Conservation (phyloP, 2,329 filamentous ascomycete species). For the Fonsecaea pedrosoi region DNA sequence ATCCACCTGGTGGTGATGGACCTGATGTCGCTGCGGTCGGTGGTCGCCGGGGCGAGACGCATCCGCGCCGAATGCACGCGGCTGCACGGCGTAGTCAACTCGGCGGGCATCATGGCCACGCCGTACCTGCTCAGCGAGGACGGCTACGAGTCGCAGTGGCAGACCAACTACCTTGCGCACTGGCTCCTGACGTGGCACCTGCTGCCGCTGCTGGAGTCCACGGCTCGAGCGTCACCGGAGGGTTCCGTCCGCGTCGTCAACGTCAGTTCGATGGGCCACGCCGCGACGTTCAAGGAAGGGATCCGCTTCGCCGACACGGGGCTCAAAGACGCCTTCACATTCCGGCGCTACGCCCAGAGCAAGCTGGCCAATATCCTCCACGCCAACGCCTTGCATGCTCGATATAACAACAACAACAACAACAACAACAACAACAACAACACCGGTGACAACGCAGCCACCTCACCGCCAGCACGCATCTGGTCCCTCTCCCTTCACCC, state of each 20-base stretch:
- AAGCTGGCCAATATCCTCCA: slow-evolving; percentile 57
- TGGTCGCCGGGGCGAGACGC: slow-evolving; percentile 45
- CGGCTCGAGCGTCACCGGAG: slow-evolving; percentile 39
- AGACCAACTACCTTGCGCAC: slow-evolving; percentile 49
- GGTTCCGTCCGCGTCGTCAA: slow-evolving; percentile 42
- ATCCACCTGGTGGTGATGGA: slow-evolving; percentile 31
- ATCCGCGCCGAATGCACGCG: slow-evolving; percentile 42
- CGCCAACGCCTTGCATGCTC: slow-evolving; percentile 18
- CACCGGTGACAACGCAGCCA: slow-evolving; percentile 48
- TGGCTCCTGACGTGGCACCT: slow-evolving; percentile 52
- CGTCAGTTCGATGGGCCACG: slow-evolving; percentile 42
- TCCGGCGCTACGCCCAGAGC: slow-evolving; percentile 53
- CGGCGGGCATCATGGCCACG: slow-evolving; percentile 51
- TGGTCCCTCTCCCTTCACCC: slow-evolving; percentile 51
- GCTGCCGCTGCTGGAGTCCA: slow-evolving; percentile 44
- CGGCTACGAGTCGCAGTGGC: slow-evolving; percentile 49
- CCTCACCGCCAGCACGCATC: slow-evolving; percentile 38
- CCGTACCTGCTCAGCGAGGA: slow-evolving; percentile 41
- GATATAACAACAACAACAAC: slow-evolving; percentile 45
- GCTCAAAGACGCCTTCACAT: slow-evolving; percentile 42
- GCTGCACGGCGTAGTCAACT: slow-evolving; percentile 54
- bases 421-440: slow-evolving; percentile 42
- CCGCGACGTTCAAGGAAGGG: slow-evolving; percentile 44
- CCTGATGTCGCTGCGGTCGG: slow-evolving; percentile 31
- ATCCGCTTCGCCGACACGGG: slow-evolving; percentile 46